A percentile compares a stretch with the other conserved stretches of the same genome.
phyloP scores from a whole-genome alignment of 1,284 basidiomycete genomes.

The Microbotryomycetes sp. region DNA sequence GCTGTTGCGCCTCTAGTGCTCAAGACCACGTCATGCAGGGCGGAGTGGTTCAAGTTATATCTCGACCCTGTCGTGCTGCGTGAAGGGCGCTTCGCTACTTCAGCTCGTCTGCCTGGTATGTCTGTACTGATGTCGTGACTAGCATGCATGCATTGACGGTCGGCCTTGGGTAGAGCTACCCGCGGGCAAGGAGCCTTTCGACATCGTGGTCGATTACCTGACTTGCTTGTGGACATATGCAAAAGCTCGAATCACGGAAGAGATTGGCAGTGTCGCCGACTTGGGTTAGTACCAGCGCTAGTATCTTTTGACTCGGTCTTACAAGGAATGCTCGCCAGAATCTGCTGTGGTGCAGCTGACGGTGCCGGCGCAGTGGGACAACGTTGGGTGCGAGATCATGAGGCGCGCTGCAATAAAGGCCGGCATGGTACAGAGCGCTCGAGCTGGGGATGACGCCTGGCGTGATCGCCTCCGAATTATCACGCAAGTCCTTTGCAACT shows the following conservation, averaged over 20 bases:
- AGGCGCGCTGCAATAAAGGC: conserved; percentile 67
- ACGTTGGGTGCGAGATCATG: conserved; percentile 69
- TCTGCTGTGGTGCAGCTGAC: conserved; percentile 69
- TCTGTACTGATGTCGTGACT: conserved; percentile 49
- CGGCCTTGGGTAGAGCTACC: neutral
- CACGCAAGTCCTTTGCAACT: conserved; percentile 46
- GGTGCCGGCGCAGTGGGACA: conserved; percentile 78
- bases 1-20: neutral
- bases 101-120: conserved; percentile 65
- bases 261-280: conserved; percentile 71
- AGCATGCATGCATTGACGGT: neutral
- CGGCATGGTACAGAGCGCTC: conserved; percentile 60
- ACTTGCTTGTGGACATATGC: conserved; percentile 73
- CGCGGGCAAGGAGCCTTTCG: conserved; percentile 65
- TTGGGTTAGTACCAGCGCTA: conserved; percentile 50
- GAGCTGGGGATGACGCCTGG: conserved; percentile 65
- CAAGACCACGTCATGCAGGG: neutral
- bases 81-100: conserved; percentile 53
- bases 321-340: conserved; percentile 46
- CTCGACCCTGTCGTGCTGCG: conserved; percentile 66
- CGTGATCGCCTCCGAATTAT: conserved; percentile 68
- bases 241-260: conserved; percentile 68
- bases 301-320: conserved; percentile 4
- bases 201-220: conserved; percentile 70
- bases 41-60: conserved; percentile 61